A percentile compares a stretch with the other conserved stretches of the same genome.
Conservation (phyloP, 1,139 yeast species). For the Arxiozyma slooffiae region DNA sequence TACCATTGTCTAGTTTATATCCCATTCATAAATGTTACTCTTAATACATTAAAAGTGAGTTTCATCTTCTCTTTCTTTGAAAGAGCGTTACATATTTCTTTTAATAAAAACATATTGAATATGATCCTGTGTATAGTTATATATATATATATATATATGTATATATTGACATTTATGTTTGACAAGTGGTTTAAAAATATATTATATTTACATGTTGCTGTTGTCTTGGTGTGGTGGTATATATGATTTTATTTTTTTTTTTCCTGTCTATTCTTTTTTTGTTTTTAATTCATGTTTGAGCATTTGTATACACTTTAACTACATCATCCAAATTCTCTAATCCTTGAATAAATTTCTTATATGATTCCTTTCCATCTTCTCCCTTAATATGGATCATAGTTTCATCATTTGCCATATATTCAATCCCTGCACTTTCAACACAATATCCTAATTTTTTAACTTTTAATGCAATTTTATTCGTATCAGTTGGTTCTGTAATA, state of each 20-base stretch:
- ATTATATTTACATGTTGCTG: neutral
- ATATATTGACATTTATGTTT: too few relatives aligned
- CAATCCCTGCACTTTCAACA: conserved; percentile 62
- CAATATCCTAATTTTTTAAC: conserved; percentile 47
- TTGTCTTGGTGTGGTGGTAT: too few relatives aligned
- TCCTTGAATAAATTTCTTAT: conserved; percentile 48
- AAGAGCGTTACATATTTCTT: too few relatives aligned
- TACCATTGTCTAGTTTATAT: too few relatives aligned
- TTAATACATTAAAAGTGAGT: too few relatives aligned
- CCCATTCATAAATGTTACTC: too few relatives aligned
- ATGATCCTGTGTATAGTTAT: neutral
- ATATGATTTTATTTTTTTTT: neutral
- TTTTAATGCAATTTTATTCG: conserved; percentile 51
- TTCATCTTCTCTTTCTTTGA: too few relatives aligned
- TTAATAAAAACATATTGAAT: too few relatives aligned
- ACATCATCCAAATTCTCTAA: conserved; percentile 76
- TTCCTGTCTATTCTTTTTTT: too few relatives aligned
- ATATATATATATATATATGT: too few relatives aligned
- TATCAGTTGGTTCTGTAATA: conserved; percentile 52
- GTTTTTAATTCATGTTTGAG: neutral
- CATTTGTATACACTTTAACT: conserved; percentile 59
- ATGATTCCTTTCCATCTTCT: conserved; percentile 33
- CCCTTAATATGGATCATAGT: conserved; percentile 18
- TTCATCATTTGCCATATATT: conserved; percentile 57
- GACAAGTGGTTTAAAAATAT: too few relatives aligned